Conservation (phyloP, 1,139 yeast genomes). For the Arxiozyma bovina region DNA sequence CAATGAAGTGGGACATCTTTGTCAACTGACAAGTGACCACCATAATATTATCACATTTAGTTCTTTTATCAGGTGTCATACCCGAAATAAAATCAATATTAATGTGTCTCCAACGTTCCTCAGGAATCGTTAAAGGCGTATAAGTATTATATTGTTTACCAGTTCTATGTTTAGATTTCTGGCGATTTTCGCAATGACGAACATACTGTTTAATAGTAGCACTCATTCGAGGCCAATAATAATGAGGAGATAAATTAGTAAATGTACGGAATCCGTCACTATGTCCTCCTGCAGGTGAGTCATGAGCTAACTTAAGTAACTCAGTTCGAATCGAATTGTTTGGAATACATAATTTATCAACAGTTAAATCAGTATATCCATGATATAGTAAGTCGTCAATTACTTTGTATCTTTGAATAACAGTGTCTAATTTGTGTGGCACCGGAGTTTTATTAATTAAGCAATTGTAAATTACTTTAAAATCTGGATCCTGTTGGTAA, state of each 20-base stretch:
- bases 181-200: neutral
- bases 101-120: neutral
- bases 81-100: conserved; percentile 3
- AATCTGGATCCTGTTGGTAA: neutral
- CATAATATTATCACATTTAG: neutral
- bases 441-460: no score
- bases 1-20: conserved; percentile 1
- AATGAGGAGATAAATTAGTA: neutral
- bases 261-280: neutral
- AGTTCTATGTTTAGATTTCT: neutral
- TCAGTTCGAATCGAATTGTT: neutral
- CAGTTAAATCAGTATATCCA: neutral
- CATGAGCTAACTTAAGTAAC: neutral
- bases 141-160: neutral
- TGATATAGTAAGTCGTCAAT: neutral
- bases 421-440: neutral
- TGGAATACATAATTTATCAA: no score
- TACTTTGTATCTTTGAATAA: neutral
- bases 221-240: conserved; percentile 1
- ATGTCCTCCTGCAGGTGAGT: neutral
- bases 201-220: neutral
- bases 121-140: neutral
- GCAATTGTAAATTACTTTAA: no score
- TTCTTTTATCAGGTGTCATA: neutral
- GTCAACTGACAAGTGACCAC: neutral